A percentile compares a stretch with the other conserved stretches of the same genome.
Evolutionary conservation across 192 early-diverging fungal species (phyloP).

Genomic region (Cetraspora pellucida): DNA sequence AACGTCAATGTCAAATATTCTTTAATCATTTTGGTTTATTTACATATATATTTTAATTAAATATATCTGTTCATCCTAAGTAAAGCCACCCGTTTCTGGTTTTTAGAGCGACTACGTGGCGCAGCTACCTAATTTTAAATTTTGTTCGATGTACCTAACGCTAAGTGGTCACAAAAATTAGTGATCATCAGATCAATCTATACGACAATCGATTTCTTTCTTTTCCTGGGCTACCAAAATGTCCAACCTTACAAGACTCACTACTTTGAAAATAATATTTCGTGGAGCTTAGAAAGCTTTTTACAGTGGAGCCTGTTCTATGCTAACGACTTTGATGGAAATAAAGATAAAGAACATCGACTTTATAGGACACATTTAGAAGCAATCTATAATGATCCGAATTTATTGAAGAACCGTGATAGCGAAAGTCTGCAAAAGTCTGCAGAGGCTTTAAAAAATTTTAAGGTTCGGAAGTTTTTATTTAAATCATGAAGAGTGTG

Average conservation of each 20-base stretch:
- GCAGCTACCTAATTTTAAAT: no score
- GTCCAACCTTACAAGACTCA: neutral
- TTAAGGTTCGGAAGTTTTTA: conserved; percentile 20
- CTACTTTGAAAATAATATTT: neutral
- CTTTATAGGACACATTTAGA: conserved; percentile 18
- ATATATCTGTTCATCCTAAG: no score
- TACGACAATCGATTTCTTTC: no score
- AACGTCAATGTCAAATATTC: no score
- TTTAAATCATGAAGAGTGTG: conserved; percentile 2
- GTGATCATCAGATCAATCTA: no score
- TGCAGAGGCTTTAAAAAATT: conserved; percentile 25
- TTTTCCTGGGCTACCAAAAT: no score
- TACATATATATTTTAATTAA: no score
- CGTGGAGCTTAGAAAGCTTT: conserved; percentile 6
- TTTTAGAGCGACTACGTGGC: no score
- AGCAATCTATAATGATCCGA: conserved; percentile 13
- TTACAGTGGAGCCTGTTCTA: conserved; percentile 19
- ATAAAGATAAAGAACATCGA: conserved; percentile 12
- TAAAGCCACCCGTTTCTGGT: no score
- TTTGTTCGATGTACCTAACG: no score
- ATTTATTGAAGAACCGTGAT: neutral
- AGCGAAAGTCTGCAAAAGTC: conserved; percentile 5
- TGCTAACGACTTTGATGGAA: neutral
- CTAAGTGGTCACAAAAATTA: no score
- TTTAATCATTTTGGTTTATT: no score